Base-by-base conservation (phyloP, 495 filamentous ascomycete genomes). In the Jackrogersella multiformis region DNA sequence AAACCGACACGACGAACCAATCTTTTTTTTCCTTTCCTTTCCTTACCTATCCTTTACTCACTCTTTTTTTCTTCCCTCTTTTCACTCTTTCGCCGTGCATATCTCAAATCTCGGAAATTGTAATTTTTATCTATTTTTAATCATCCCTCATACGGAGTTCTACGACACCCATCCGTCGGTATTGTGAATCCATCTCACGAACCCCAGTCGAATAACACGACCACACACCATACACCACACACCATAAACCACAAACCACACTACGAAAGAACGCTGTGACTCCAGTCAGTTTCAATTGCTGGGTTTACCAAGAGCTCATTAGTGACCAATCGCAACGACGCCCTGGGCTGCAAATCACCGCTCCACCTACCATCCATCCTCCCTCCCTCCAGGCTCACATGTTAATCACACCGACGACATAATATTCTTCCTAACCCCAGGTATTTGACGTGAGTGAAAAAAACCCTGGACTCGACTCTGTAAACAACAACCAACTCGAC, bases 71-170 rank as follows among this genome's bases (percentile, higher is more conserved):
- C 39, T 38, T 48, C 34, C 44, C n/a, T n/a, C n/a, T n/a, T n/a
- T n/a, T n/a, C n/a, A 44, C n/a, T 30, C 46, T n/a, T 23, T 55
- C 9, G 15, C 28, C 21, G 48, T 64, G 65, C 65, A 63, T 68
- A 30, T 55, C 54, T 53, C 53, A 68, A 63, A n/a, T 68, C 59
- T 68, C 59, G 58, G 59, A 49, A 39, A 48, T 62, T 54, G 59
- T 61, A 54, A 58, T 68, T 58, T 68, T 58, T n/a, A 63, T 36
- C 65, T 66, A 64, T 64, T 64, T 64, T 64, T 64, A 64, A 57
- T 46, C 28, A 39, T 39, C 34, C 42, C 34, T 34, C 13, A 35
- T 23, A 44, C 57, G 35, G 57, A 61, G 57, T 13, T 44, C 34
- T 52, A 42, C 57, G 41, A 48, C 36, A 45, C 36, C 39, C 26